These are phyloP conservation scores for Schwanniomyces pseudopolymorphus DNA, from an alignment of 805 yeast species.

Conservation along the genomic window DNA sequence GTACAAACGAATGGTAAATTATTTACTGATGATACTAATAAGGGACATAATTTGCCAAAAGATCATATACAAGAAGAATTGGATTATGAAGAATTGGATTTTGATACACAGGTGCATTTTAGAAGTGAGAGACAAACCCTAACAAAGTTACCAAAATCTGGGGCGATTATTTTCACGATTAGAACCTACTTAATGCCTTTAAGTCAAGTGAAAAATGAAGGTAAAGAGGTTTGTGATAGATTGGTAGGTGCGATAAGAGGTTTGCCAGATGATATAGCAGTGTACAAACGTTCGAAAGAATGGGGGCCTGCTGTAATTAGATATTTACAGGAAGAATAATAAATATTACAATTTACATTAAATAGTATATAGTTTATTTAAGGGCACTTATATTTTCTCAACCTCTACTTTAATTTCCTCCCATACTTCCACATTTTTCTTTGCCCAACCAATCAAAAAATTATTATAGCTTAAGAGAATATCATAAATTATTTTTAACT, in stretches of 20 bases:
- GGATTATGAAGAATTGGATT: constrained; percentile 32
- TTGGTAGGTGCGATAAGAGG: constrained; percentile 64
- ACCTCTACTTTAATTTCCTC: constrained; percentile 54
- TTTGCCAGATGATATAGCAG: constrained; percentile 56
- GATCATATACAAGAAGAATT: constrained; percentile 24
- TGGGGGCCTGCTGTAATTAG: constrained; percentile 70
- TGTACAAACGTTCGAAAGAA: constrained; percentile 59
- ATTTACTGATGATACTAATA: constrained; percentile 39
- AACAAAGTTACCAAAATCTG: constrained; percentile 37
- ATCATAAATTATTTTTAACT: constrained; percentile 50
- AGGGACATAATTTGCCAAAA: constrained; percentile 35
- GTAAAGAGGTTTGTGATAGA: constrained; percentile 43
- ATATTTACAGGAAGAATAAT: constrained; percentile 14
- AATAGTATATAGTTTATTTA: neutral
- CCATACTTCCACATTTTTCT: constrained; percentile 66
- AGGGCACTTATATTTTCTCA: constrained; percentile 15
- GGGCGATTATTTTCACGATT: constrained; percentile 41
- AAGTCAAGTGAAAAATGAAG: constrained; percentile 29
- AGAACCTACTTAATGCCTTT: constrained; percentile 41
- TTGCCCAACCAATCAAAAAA: constrained; percentile 64
- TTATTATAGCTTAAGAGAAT: constrained; percentile 55
- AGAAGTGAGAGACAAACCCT: constrained; percentile 44
- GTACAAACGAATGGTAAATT: constrained; percentile 36
- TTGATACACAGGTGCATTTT: constrained; percentile 38
- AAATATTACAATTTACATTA: no score